Evolutionary conservation across 768 basidiomycete species (phyloP), one percentile per base, ranked within the genome.

Genomic region (Strobilomyces dryophilus): DNA sequence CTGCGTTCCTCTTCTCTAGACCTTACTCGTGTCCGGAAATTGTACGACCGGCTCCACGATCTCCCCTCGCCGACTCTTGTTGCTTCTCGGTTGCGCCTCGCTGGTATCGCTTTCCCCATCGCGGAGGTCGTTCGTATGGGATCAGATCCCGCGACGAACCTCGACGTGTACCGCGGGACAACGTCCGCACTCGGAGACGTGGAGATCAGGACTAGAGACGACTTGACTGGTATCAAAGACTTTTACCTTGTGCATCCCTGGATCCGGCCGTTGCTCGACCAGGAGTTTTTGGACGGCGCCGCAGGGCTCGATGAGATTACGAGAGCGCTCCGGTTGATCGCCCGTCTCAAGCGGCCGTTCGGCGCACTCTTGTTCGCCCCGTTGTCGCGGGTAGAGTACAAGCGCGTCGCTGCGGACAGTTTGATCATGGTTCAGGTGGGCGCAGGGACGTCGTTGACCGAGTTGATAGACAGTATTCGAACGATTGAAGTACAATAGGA

Each of bases 1-100:
- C 15, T 51, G 6, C 34, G 32, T 27, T 41, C 47, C 4, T 27
- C 47, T 1, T 1, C 5, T 2, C 94, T 31, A 9, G 43, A 53
- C 10, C 32, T 37, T 8, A 32, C 49, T 6, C 12, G 31, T 0
- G 39, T 17, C 4, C 45, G 1, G 1, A 9, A 0, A 7, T 20
- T 58, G 1, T 51, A 55, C 5, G 36, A 45, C 12, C 32, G 17
- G 7, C 51, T 60, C 1, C 9, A 27, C 1, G 26, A 24, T 0
- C 37, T 53, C 5, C 51, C 43, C 3, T 12, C 49, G 1, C 54
- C 52, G 2, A 36, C n/a, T 10, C 9, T 55, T 2, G 15, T 15
- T 9, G 49, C 57, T 2, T 20, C 21, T 14, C 45, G 45, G 9
- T 39, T 60, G 1, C 27, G 18, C 11, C 50, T 60, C 14, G 20